Evolutionary conservation across 805 yeast genomes (phyloP).

Genomic region (Zygotorulaspora sp.): DNA sequence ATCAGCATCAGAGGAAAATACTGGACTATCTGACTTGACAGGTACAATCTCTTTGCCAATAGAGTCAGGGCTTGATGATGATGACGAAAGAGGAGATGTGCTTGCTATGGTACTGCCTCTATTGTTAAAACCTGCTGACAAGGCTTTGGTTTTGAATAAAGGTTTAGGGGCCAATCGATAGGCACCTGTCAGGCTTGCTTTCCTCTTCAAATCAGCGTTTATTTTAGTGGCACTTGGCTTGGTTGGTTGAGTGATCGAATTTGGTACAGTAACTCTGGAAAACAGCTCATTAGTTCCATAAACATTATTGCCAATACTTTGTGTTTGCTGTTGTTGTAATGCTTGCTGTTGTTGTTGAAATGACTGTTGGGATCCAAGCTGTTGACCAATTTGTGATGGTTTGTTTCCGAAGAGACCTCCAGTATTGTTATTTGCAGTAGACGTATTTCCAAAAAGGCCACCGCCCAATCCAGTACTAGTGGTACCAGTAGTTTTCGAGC

Average conservation of each 20-base stretch:
- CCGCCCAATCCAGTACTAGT: constrained; percentile 35
- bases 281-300: constrained; percentile 78
- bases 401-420: constrained; percentile 45
- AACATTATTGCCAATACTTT: constrained; percentile 47
- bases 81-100: constrained; percentile 8
- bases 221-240: constrained; percentile 48
- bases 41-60: constrained; percentile 16
- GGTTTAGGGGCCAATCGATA: constrained; percentile 65
- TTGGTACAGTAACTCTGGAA: constrained; percentile 34
- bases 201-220: constrained; percentile 47
- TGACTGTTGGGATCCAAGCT: constrained; percentile 15
- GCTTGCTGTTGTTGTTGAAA: constrained; percentile 11
- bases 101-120: constrained; percentile 4
- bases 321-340: constrained; percentile 31
- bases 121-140: constrained; percentile 3
- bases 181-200: constrained; percentile 54
- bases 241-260: constrained; percentile 37
- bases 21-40: constrained; percentile 8
- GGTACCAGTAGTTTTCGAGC: constrained; percentile 30
- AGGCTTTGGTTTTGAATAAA: constrained; percentile 36
- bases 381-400: constrained; percentile 14
- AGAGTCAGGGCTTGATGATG: constrained; percentile 15
- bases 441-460: constrained; percentile 36
- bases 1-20: constrained; percentile 17
- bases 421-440: constrained; percentile 11